Evolutionary conservation across 768 basidiomycete species (phyloP).

Genomic region (Trametopsis cervina): DNA sequence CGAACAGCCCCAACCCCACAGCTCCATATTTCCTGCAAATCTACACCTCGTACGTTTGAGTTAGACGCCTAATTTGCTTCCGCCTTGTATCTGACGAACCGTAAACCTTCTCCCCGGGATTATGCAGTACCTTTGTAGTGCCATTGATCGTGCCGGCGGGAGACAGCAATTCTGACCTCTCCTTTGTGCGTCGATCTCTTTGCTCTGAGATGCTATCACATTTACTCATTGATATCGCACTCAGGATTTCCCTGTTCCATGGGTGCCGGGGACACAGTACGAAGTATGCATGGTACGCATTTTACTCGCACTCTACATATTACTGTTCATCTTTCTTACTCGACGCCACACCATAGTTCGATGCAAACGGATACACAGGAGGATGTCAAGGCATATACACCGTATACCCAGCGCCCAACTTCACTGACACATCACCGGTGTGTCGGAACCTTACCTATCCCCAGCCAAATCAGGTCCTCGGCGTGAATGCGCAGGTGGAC

Average conservation of each 20-base stretch:
- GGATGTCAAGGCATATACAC: slow-evolving; percentile 57
- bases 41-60: slow-evolving; percentile 47
- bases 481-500: slow-evolving; percentile 35
- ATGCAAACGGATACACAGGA: slow-evolving; percentile 48
- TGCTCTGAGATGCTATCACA: no score
- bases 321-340: neutral
- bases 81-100: no score
- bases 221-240: slow-evolving; percentile 1
- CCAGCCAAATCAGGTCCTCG: slow-evolving; percentile 30
- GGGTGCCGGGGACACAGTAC: slow-evolving; percentile 54
- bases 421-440: slow-evolving; percentile 28
- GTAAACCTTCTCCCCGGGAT: no score
- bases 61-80: neutral
- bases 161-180: slow-evolving; percentile 22
- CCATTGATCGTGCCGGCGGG: slow-evolving; percentile 49
- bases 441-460: slow-evolving; percentile 45
- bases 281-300: slow-evolving; percentile 61
- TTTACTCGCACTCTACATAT: no score
- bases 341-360: slow-evolving; percentile 34
- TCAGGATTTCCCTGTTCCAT: slow-evolving; percentile 56
- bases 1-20: slow-evolving; percentile 41
- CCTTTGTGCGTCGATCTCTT: slow-evolving; percentile 37
- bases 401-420: slow-evolving; percentile 36
- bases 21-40: slow-evolving; percentile 56
- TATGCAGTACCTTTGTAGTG: slow-evolving; percentile 37